Conservation (phyloP, 2,329 filamentous ascomycete genomes). For the Alternaria metachromatica region DNA sequence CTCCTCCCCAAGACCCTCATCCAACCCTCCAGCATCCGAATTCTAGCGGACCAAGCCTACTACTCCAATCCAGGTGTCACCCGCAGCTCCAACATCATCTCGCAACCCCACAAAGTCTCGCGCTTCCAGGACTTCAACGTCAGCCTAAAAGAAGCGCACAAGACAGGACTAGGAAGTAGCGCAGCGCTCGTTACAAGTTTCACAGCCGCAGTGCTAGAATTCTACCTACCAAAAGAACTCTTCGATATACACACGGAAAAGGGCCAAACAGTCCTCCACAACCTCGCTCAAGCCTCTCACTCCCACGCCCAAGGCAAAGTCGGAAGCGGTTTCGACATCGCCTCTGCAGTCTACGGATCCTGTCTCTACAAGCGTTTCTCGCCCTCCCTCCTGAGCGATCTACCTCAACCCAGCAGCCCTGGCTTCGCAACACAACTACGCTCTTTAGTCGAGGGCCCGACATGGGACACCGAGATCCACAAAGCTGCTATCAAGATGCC, state of each 20-base stretch:
- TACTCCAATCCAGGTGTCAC: conserved; percentile 67
- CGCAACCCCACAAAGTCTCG: conserved; percentile 18
- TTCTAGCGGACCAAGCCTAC: conserved; percentile 95
- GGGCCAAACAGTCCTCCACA: conserved; percentile 75
- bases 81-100: conserved; percentile 2
- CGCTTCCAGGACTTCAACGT: conserved; percentile 82
- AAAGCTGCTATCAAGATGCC: conserved; percentile 77
- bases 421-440: conserved; percentile 73
- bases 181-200: conserved; percentile 92
- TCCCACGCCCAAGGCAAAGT: conserved; percentile 97
- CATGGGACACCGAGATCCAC: conserved; percentile 81
- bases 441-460: conserved; percentile 65
- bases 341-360: conserved; percentile 88
- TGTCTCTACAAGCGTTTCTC: conserved; percentile 94
- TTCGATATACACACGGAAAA: conserved; percentile 65
- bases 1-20: conserved; percentile 61
- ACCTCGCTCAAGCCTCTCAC: conserved; percentile 91
- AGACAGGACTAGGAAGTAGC: conserved; percentile 94
- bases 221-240: conserved; percentile 67
- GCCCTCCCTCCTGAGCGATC: conserved; percentile 70
- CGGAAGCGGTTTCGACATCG: conserved; percentile 94
- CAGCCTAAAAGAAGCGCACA: conserved; percentile 79
- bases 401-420: conserved; percentile 70
- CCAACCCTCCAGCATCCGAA: conserved; percentile 75
- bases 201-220: conserved; percentile 75